Percentiles rank a stretch among this genome's conserved stretches.
These are phyloP conservation scores for Helotiales sp. DNA, from an alignment of 2,329 filamentous ascomycete species.

Conservation along the genomic window DNA sequence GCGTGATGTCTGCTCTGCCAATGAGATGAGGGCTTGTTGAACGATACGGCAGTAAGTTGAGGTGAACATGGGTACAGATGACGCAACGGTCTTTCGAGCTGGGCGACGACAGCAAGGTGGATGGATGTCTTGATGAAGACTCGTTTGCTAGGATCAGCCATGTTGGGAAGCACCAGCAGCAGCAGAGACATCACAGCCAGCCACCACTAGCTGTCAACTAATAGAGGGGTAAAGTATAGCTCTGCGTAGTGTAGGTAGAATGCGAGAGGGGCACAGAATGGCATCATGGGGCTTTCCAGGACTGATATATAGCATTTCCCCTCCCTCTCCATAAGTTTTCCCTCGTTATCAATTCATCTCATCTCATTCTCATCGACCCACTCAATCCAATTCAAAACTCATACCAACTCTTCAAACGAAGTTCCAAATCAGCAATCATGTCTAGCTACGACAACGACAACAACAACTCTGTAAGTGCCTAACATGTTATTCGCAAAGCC, in stretches of 20 bases:
- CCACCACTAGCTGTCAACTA: constrained; percentile 8
- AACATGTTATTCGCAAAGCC: constrained; percentile 5
- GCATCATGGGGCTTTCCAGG: constrained; percentile 11
- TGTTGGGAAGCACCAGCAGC: neutral
- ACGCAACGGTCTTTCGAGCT: constrained; percentile 10
- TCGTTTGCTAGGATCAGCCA: neutral
- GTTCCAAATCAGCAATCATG: constrained; percentile 34
- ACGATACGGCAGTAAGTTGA: neutral
- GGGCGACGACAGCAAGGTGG: neutral
- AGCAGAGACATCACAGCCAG: neutral
- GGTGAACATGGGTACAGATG: constrained; percentile 8
- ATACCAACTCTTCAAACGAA: constrained; percentile 15
- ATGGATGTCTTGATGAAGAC: neutral
- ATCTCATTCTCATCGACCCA: constrained; percentile 10
- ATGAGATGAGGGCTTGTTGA: neutral
- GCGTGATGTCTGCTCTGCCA: constrained; percentile 3
- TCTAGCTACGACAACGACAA: constrained; percentile 43
- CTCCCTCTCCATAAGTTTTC: neutral
- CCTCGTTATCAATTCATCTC: neutral
- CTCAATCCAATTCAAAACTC: constrained; percentile 17
- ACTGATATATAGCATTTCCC: constrained; percentile 18
- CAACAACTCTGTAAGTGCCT: constrained; percentile 37
- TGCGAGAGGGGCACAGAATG: neutral
- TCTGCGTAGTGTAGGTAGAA: neutral
- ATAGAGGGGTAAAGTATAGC: constrained; percentile 4